Evolutionary conservation across 1,284 basidiomycete species (phyloP).

Genomic region (Waitea zeae): DNA sequence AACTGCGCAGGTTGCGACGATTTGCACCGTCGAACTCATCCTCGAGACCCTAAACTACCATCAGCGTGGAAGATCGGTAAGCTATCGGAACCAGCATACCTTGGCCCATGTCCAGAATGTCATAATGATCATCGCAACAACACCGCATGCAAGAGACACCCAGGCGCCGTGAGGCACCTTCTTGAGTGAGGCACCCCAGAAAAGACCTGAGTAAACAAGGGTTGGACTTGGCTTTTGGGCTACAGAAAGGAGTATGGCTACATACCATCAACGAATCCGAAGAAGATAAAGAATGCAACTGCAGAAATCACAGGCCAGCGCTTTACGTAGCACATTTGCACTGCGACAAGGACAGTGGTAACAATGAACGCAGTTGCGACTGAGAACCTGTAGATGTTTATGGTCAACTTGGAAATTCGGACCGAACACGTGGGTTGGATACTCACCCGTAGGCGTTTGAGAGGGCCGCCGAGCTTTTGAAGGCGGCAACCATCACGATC

Average conservation of each 20-base stretch:
- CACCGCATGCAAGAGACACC: conserved; percentile 42
- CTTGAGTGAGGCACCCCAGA: conserved; percentile 43
- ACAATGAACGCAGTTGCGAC: conserved; percentile 48
- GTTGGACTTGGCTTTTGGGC: neutral
- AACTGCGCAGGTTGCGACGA: conserved; percentile 32
- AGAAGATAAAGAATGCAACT: conserved; percentile 30
- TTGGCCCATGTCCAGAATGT: conserved; percentile 48
- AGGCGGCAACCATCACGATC: conserved; percentile 38
- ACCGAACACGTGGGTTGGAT: neutral
- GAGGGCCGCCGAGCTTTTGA: conserved; percentile 29
- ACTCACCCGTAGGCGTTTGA: conserved; percentile 31
- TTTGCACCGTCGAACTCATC: conserved; percentile 38
- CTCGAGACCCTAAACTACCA: conserved; percentile 25
- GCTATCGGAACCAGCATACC: conserved; percentile 11
- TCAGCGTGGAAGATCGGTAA: neutral
- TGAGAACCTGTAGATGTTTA: conserved; percentile 23
- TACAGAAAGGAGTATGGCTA: neutral
- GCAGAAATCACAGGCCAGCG: conserved; percentile 23
- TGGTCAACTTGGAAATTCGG: conserved; percentile 2
- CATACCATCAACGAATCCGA: conserved; percentile 40
- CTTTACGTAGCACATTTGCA: conserved; percentile 44
- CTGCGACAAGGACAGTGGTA: conserved; percentile 33
- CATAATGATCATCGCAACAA: conserved; percentile 27
- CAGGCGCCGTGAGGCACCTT: conserved; percentile 47
- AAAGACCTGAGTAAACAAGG: conserved; percentile 19